phyloP scores from a whole-genome alignment of 108 stramenopile genomes.

The Pseudonitzschia pungens region DNA sequence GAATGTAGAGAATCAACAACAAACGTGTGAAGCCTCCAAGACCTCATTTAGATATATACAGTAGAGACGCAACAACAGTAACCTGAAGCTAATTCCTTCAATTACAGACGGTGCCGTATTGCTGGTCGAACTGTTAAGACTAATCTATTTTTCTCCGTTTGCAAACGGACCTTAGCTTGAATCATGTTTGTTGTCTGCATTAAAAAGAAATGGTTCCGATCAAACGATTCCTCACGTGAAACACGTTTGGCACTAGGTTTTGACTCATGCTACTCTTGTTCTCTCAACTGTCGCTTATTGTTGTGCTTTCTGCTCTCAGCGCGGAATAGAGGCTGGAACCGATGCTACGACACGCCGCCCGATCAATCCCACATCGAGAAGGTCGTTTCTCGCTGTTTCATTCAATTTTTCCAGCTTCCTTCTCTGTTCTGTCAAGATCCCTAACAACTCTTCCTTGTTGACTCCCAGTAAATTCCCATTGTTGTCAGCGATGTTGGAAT shows the following conservation, averaged over 20 bases:
- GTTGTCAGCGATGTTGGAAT: neutral
- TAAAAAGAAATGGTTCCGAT: too few relatives aligned
- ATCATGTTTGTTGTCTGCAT: too few relatives aligned
- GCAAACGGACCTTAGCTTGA: too few relatives aligned
- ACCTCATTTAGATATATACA: too few relatives aligned
- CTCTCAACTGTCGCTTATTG: neutral
- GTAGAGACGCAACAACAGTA: too few relatives aligned
- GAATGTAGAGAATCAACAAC: conserved; percentile 29
- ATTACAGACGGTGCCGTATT: too few relatives aligned
- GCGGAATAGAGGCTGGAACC: conserved; percentile 10
- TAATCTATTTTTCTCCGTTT: too few relatives aligned
- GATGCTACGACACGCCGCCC: conserved; percentile 44
- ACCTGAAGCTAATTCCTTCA: too few relatives aligned
- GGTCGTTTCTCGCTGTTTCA: conserved; percentile 29
- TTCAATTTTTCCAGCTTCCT: conserved; percentile 29
- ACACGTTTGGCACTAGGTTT: neutral
- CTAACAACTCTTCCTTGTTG: conserved; percentile 20
- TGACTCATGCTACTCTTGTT: neutral
- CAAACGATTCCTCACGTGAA: neutral
- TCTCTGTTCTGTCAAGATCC: conserved; percentile 38
- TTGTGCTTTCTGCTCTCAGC: neutral
- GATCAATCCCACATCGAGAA: conserved; percentile 77
- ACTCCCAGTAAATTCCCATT: conserved; percentile 6
- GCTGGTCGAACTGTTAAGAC: too few relatives aligned
- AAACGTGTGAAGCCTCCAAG: too few relatives aligned